A percentile compares a stretch with the other conserved stretches of the same genome.
Conservation (phyloP, 768 basidiomycete species). For the Cantharellus anzutake region DNA sequence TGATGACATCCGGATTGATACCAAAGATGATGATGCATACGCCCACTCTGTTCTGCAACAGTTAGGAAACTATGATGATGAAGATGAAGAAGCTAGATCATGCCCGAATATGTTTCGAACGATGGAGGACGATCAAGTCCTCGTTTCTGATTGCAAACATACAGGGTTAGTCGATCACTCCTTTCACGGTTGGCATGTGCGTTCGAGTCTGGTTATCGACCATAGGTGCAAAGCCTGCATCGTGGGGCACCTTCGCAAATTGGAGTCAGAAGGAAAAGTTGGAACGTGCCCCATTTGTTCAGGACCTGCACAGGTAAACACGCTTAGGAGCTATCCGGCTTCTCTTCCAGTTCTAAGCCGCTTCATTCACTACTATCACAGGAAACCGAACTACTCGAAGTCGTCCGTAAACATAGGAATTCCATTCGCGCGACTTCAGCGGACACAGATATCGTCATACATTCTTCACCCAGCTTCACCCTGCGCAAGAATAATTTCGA, state of each 20-base stretch:
- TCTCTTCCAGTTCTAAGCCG: not conserved
- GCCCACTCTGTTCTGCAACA: conserved; percentile 33
- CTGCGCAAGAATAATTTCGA: conserved; percentile 69
- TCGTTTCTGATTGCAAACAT: conserved; percentile 63
- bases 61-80: conserved; percentile 22
- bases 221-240: conserved; percentile 90
- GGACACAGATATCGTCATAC: conserved; percentile 8
- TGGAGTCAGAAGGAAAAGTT: conserved; percentile 49
- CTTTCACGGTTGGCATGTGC: not conserved
- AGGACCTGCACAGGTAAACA: conserved; percentile 37
- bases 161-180: conserved; percentile 33
- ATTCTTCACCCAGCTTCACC: conserved; percentile 24
- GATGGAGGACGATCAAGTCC: conserved; percentile 39
- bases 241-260: conserved; percentile 44
- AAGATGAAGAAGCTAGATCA: conserved; percentile 20
- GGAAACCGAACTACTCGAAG: conserved; percentile 45
- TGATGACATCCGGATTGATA: conserved; percentile 17
- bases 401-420: conserved; percentile 23
- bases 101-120: conserved; percentile 75
- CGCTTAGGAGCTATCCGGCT: not conserved
- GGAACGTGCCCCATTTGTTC: conserved; percentile 67
- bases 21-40: conserved; percentile 18
- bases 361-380: conserved; percentile 11
- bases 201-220: not conserved
- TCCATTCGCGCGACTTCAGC: not conserved